Base-by-base conservation (phyloP, 371 early-diverging fungal genomes). In the Mortierella sp. region DNA sequence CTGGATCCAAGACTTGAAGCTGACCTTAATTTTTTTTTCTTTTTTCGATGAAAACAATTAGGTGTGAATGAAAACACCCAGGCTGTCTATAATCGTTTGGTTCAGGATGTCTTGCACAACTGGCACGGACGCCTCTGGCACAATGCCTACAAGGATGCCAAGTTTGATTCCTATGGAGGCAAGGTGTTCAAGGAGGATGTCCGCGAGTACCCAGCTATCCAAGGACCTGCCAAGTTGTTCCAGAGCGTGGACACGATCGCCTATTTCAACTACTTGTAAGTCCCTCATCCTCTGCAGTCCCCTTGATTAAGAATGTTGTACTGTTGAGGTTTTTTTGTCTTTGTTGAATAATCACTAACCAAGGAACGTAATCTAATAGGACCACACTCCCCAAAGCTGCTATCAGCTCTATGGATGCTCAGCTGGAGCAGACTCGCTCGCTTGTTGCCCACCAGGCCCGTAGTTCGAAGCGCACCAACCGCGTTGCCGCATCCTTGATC, bases 261-360 rank as follows among this genome's bases (percentile, higher is more conserved):
- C 2, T 93, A 92, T 77, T 90, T 93, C 51, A 92, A 92, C 70
- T 90, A 91, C 44, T 68, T 92, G 89, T 91, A 89, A 89, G 90
- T 79, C n/a, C 32, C 16, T 35, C 46, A 3, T 12, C 21, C 38
- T 27, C 12, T 73, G 51, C 5, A 4, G 51, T 18, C 4, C 18
- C 21, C 18, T 51, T 51, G 51, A 21, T 18, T 6, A 21, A 51
- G 41, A 27, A 29, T 46, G 38, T 16, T 27, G 54, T 27, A 2
- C n/a, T 24, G 54, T 32, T 48, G 44, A 27, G 4, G 32, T 35
- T 35, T 35, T 35, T 35, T 16, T 21, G 4, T 3, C 51, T 51
- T 11, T 10, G 0, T 48, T 18, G 32, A 48, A 29, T 16, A 18
- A 35, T 60, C 58, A 29, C 63, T 11, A 83, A 89, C 56, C 72